phyloP scores from a whole-genome alignment of 495 filamentous ascomycete species.

The Penicillium daleae region DNA sequence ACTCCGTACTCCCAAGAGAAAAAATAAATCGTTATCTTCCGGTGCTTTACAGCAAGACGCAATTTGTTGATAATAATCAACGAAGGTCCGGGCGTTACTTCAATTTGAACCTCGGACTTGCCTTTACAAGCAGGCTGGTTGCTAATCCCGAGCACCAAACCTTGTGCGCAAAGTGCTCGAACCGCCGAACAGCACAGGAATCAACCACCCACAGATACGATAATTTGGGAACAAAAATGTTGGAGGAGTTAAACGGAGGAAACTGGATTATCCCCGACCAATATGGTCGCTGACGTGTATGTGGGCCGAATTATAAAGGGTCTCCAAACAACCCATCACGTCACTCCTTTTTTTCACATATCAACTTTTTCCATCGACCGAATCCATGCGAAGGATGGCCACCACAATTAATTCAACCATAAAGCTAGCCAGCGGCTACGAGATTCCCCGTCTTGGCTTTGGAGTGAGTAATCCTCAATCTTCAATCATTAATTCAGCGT shows the following conservation, averaged over 20 bases:
- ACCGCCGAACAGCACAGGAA: background rate
- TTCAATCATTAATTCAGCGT: background rate
- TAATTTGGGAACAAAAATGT: background rate
- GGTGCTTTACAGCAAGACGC: background rate
- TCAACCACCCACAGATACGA: background rate
- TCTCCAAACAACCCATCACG: constrained; percentile 1
- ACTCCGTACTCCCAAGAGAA: background rate
- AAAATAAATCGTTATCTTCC: background rate
- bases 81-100: background rate
- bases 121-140: background rate
- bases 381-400: constrained; percentile 21
- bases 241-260: background rate
- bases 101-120: background rate
- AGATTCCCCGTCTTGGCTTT: constrained; percentile 71
- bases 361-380: background rate
- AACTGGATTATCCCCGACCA: background rate
- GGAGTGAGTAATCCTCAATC: constrained; percentile 50
- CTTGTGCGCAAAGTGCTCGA: background rate
- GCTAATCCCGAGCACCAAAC: background rate
- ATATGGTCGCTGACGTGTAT: background rate
- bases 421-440: constrained; percentile 70
- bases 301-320: background rate
- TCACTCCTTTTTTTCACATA: background rate
- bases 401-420: constrained; percentile 40
- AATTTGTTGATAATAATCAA: background rate